These are phyloP conservation scores for Aspergillus tamarii DNA, from an alignment of 2,329 filamentous ascomycete genomes.

Conservation along the genomic window DNA sequence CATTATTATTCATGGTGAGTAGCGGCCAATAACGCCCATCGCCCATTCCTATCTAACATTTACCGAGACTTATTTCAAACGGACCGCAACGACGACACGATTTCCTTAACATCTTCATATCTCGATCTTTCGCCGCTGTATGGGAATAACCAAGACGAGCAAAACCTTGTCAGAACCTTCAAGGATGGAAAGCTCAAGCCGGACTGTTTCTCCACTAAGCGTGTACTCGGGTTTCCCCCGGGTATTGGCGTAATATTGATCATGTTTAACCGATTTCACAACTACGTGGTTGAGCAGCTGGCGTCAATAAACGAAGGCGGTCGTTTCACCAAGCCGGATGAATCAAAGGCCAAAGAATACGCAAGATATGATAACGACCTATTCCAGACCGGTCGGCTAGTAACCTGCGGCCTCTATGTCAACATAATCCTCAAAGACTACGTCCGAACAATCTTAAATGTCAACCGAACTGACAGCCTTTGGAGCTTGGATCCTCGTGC, in stretches of 20 bases:
- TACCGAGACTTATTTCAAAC: conserved; percentile 66
- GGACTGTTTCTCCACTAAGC: conserved; percentile 69
- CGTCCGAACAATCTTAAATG: conserved; percentile 62
- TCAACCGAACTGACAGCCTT: conserved; percentile 60
- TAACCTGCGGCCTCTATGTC: conserved; percentile 59
- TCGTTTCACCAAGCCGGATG: conserved; percentile 62
- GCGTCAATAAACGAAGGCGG: conserved; percentile 68
- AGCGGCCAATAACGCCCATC: no score
- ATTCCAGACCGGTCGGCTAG: conserved; percentile 60
- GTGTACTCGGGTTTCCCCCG: conserved; percentile 67
- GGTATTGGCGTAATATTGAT: conserved; percentile 70
- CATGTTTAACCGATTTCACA: conserved; percentile 72
- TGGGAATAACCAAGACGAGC: conserved; percentile 66
- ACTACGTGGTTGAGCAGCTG: conserved; percentile 66
- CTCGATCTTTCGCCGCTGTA: conserved; percentile 75
- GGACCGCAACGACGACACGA: conserved; percentile 63
- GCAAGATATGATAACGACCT: conserved; percentile 45
- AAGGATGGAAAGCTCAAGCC: conserved; percentile 71
- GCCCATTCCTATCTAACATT: conserved; percentile 20
- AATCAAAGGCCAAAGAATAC: conserved; percentile 41
- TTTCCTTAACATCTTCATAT: conserved; percentile 72
- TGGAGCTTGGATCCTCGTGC: conserved; percentile 68
- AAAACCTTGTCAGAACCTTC: conserved; percentile 65
- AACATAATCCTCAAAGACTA: conserved; percentile 63
- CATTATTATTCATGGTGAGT: conserved; percentile 62